A percentile compares a stretch with the other conserved stretches of the same genome.
Conservation (phyloP, 2,329 filamentous ascomycete species). For the Sporothrix protearum region DNA sequence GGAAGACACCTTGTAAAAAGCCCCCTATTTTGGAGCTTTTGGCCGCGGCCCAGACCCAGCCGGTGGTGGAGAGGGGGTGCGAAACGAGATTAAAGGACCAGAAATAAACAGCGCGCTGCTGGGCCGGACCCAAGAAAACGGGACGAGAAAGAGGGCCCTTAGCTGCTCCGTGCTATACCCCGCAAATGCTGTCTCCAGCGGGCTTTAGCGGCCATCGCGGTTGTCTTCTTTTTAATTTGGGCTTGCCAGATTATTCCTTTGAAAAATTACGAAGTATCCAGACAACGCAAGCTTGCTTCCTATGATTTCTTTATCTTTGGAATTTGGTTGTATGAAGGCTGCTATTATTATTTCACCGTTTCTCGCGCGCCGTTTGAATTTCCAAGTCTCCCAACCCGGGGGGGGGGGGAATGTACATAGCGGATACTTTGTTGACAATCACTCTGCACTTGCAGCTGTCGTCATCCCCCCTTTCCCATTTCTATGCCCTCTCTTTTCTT, state of each 20-base stretch:
- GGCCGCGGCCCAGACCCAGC: not conserved
- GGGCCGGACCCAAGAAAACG: not conserved
- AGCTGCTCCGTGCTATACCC: slow-evolving; percentile 22
- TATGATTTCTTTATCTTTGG: not conserved
- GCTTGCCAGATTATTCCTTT: no score
- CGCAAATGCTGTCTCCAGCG: slow-evolving; percentile 14
- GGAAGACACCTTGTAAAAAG: not conserved
- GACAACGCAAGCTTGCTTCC: not conserved
- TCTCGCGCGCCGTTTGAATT: not conserved
- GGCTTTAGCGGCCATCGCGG: not conserved
- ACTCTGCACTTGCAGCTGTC: not conserved
- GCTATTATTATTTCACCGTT: not conserved
- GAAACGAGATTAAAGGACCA: slow-evolving; percentile 26
- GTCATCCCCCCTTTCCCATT: not conserved
- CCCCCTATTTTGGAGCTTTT: not conserved
- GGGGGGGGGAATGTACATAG: no score
- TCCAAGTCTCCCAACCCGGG: not conserved
- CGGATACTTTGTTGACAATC: no score
- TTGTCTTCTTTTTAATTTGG: not conserved
- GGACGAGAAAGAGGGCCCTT: not conserved
- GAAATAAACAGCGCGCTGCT: not conserved
- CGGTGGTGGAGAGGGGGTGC: slow-evolving; percentile 8
- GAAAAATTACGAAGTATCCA: no score
- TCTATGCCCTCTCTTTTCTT: not conserved
- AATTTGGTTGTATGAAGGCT: not conserved